phyloP scores from a whole-genome alignment of 305 asterid genomes.

The Withania somnifera region DNA sequence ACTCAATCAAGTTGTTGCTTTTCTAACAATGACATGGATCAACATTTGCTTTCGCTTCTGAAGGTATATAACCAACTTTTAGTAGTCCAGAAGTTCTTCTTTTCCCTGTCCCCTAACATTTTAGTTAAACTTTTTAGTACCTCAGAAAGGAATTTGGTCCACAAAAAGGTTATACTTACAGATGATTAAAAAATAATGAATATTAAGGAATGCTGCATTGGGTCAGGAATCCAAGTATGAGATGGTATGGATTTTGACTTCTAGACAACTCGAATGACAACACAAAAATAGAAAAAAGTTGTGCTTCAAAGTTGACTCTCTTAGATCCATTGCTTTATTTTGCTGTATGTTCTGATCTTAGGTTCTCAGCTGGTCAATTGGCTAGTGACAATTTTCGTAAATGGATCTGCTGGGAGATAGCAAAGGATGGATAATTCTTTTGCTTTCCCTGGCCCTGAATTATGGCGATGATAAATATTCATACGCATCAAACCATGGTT shows the following conservation, averaged over 20 bases:
- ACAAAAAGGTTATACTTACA: no score
- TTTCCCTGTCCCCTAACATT: neutral
- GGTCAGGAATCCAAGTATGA: no score
- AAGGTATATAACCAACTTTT: slow-evolving; percentile 40
- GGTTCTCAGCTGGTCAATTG: neutral
- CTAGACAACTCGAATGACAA: neutral
- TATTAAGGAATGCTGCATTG: no score
- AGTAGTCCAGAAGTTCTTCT: neutral
- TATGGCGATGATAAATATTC: neutral
- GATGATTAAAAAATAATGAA: no score
- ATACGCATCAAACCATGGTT: neutral
- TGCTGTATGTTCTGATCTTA: neutral
- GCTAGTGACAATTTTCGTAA: neutral
- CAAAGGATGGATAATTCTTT: neutral
- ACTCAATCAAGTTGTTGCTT: slow-evolving; percentile 57
- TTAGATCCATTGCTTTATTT: neutral
- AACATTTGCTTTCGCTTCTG: slow-evolving; percentile 67
- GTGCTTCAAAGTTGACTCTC: neutral
- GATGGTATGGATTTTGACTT: neutral
- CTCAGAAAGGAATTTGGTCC: neutral
- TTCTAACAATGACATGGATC: slow-evolving; percentile 55
- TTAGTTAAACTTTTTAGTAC: neutral
- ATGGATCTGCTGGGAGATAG: neutral
- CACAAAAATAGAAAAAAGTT: neutral
- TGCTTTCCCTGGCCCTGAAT: neutral